phyloP scores from a whole-genome alignment of 768 basidiomycete species.

The Russula foetens region DNA sequence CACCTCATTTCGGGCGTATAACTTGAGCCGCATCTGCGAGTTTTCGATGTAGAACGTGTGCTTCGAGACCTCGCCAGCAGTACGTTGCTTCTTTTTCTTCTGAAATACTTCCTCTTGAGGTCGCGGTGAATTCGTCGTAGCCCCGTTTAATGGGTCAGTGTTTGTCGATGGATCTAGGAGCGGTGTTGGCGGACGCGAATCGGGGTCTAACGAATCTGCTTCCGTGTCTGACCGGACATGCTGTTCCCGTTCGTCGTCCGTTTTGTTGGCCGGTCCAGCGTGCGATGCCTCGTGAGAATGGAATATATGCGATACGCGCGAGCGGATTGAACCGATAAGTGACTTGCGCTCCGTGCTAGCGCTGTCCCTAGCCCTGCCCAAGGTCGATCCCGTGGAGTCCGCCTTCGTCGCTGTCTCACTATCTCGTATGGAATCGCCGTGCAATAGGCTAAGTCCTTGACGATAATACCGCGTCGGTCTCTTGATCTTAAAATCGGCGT shows the following conservation, averaged over 20 bases:
- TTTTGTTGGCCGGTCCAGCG: neutral
- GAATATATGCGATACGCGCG: slow-evolving; percentile 19
- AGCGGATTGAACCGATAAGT: slow-evolving; percentile 43
- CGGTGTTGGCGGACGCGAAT: slow-evolving; percentile 36
- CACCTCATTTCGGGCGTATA: slow-evolving; percentile 84
- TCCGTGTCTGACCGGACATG: slow-evolving; percentile 12
- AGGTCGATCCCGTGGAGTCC: neutral
- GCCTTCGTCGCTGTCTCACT: neutral
- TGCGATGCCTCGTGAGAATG: slow-evolving; percentile 5
- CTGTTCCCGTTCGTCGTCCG: slow-evolving; percentile 2
- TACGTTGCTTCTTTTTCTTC: slow-evolving; percentile 40
- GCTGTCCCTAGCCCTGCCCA: slow-evolving; percentile 21
- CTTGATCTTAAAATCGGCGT: slow-evolving; percentile 81
- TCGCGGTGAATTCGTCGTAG: slow-evolving; percentile 23
- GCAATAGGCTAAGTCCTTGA: slow-evolving; percentile 67
- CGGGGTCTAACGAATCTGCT: slow-evolving; percentile 17
- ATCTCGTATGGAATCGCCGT: slow-evolving; percentile 27
- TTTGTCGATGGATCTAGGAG: slow-evolving; percentile 82
- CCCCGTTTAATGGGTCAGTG: slow-evolving; percentile 40
- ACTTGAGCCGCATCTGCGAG: slow-evolving; percentile 80
- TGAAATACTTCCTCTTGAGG: slow-evolving; percentile 28
- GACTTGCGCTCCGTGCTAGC: slow-evolving; percentile 25
- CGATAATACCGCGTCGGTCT: slow-evolving; percentile 87
- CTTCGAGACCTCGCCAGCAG: slow-evolving; percentile 62
- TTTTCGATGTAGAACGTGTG: slow-evolving; percentile 95